A percentile compares a stretch with the other conserved stretches of the same genome.
Conservation (phyloP, 192 early-diverging fungal genomes). For the Entomortierella parvispora region DNA sequence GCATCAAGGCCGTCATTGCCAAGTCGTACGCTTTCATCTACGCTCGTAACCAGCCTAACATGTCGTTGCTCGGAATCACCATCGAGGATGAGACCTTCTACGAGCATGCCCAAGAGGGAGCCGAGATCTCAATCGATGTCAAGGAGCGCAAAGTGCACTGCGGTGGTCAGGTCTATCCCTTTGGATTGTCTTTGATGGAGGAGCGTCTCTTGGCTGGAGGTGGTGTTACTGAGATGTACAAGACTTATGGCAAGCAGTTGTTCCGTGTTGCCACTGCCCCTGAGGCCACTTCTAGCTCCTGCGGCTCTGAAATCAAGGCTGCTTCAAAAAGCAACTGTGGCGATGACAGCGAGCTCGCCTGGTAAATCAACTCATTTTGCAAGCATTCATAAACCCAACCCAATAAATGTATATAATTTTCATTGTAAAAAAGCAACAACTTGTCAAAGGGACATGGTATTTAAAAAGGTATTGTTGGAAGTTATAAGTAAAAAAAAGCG, state of each 20-base stretch:
- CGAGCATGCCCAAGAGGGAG: constrained; percentile 76
- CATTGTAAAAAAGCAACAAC: too few species aligned
- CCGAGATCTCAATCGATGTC: constrained; percentile 75
- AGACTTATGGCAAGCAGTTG: constrained; percentile 76
- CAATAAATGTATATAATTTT: too few species aligned
- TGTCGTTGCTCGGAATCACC: constrained; percentile 81
- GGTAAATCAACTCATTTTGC: constrained; percentile 20
- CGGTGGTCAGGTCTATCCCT: constrained; percentile 65
- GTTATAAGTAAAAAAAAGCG: not conserved
- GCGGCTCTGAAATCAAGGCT: constrained; percentile 36
- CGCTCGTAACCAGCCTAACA: constrained; percentile 85
- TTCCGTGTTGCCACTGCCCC: constrained; percentile 80
- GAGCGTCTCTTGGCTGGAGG: constrained; percentile 77
- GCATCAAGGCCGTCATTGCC: constrained; percentile 81
- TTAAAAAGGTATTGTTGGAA: not conserved
- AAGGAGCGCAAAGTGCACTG: constrained; percentile 71
- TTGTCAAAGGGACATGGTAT: not conserved
- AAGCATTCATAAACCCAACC: not conserved
- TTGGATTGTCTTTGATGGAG: constrained; percentile 77
- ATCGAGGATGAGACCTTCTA: constrained; percentile 82
- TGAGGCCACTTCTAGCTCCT: constrained; percentile 36
- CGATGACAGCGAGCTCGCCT: constrained; percentile 49
- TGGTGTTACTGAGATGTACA: constrained; percentile 85
- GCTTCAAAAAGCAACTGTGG: constrained; percentile 40
- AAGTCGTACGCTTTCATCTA: constrained; percentile 88